These are phyloP conservation scores for Warburgia ugandensis DNA, from an alignment of 164 flowering plant species.

Conservation along the genomic window DNA sequence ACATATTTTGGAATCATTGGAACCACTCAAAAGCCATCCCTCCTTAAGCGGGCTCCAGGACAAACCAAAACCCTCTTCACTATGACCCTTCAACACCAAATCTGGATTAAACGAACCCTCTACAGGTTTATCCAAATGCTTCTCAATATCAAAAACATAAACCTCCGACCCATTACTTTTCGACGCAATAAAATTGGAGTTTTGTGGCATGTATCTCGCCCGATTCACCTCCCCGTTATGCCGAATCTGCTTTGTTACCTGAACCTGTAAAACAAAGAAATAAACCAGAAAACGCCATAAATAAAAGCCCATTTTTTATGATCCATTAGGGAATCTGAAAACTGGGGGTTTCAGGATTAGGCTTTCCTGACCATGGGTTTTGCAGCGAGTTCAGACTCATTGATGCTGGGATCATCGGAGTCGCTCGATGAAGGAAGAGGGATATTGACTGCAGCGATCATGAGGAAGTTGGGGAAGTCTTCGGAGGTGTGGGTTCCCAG, in stretches of 20 bases:
- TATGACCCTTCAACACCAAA: conserved; percentile 74
- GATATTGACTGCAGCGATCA: conserved; percentile 67
- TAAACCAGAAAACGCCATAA: neutral
- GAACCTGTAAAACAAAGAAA: conserved; percentile 36
- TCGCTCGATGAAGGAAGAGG: conserved; percentile 38
- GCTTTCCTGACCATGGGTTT: no score
- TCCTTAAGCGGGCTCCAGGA: conserved; percentile 81
- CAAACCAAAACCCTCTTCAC: conserved; percentile 84
- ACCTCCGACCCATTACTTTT: conserved; percentile 71
- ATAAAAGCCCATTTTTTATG: no score
- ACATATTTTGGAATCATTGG: conserved; percentile 73
- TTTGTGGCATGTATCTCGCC: conserved; percentile 81
- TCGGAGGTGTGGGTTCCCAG: conserved; percentile 92
- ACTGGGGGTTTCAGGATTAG: no score
- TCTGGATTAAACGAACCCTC: conserved; percentile 46
- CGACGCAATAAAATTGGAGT: conserved; percentile 58
- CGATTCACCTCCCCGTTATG: conserved; percentile 91
- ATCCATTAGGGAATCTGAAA: no score
- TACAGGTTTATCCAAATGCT: conserved; percentile 28
- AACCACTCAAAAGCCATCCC: conserved; percentile 83
- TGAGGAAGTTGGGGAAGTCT: conserved; percentile 60
- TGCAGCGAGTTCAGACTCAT: no score
- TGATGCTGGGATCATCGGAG: no score
- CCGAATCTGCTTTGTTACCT: conserved; percentile 50
- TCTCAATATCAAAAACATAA: conserved; percentile 55